phyloP scores from a whole-genome alignment of 2,329 filamentous ascomycete species.

The Metarhizium sp. region DNA sequence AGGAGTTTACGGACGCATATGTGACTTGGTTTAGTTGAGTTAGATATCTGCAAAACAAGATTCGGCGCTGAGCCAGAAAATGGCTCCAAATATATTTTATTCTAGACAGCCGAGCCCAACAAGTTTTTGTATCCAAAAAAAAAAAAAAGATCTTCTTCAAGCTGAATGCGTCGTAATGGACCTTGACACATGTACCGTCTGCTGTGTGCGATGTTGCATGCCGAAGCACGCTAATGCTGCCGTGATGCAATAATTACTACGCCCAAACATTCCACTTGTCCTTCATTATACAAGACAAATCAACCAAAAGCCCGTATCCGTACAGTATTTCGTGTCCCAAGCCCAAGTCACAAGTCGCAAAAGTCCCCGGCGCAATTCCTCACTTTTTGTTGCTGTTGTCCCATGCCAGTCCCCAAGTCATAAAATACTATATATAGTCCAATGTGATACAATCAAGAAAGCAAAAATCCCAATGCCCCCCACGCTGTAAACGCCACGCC shows the following conservation, averaged over 20 bases:
- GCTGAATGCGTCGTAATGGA: too few relatives aligned
- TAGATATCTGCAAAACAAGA: too few relatives aligned
- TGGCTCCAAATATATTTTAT: too few relatives aligned
- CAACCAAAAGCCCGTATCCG: neutral
- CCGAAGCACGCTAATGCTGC: neutral
- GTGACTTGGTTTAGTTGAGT: too few relatives aligned
- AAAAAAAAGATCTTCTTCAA: too few relatives aligned
- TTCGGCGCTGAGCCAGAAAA: too few relatives aligned
- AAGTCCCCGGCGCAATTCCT: neutral
- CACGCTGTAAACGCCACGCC: neutral
- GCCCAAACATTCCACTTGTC: neutral
- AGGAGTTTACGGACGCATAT: too few relatives aligned
- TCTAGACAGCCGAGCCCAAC: too few relatives aligned
- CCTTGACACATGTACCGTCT: neutral
- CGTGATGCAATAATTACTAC: neutral
- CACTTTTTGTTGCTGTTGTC: neutral
- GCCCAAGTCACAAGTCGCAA: too few relatives aligned
- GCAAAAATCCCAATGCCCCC: neutral
- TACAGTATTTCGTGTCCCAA: neutral
- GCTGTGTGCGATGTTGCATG: neutral
- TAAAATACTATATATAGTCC: neutral
- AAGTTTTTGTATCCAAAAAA: too few relatives aligned
- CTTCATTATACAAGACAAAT: neutral
- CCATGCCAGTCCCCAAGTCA: neutral
- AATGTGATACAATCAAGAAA: neutral